These are phyloP conservation scores for Fusarium falciforme DNA, from an alignment of 2,329 filamentous ascomycete genomes.

Conservation along the genomic window DNA sequence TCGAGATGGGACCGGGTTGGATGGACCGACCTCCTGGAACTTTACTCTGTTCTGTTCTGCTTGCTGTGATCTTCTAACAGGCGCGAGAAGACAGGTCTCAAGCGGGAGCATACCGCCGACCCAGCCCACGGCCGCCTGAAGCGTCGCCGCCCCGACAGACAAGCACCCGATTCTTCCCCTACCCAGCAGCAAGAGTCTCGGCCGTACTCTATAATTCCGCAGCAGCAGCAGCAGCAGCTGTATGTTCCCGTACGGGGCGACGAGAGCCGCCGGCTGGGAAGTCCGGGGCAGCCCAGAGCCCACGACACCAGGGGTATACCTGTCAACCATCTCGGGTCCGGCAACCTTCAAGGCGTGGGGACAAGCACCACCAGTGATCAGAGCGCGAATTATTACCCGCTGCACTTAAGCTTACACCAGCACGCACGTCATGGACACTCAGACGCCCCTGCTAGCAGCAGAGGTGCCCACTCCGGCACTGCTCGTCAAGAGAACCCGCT, in stretches of 20 bases:
- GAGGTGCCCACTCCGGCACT: not conserved
- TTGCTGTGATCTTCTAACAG: conserved; percentile 22
- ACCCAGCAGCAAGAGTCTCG: not conserved
- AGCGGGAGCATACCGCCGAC: conserved; percentile 15
- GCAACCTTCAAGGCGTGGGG: not conserved
- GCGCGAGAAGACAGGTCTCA: conserved; percentile 10
- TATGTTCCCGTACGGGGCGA: not conserved
- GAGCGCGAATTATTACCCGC: not conserved
- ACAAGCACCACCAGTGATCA: not conserved
- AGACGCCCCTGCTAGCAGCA: not conserved
- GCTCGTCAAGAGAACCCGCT: not conserved
- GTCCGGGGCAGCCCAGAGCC: not conserved
- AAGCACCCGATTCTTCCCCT: not conserved
- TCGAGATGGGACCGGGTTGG: not conserved
- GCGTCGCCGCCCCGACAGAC: conserved; percentile 4
- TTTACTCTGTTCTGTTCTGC: not conserved
- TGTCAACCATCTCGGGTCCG: not conserved
- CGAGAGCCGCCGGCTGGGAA: not conserved
- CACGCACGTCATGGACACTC: not conserved
- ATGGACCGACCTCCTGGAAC: conserved; percentile 14
- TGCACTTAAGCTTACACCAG: not conserved
- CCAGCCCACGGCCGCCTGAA: conserved; percentile 14
- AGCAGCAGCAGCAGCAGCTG: not conserved
- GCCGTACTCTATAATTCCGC: not conserved
- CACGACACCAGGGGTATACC: conserved; percentile 9